A percentile compares a stretch with the other conserved stretches of the same genome.
These are phyloP conservation scores for Azolla pinnata DNA, from an alignment of 75 land plant species.

Conservation along the genomic window DNA sequence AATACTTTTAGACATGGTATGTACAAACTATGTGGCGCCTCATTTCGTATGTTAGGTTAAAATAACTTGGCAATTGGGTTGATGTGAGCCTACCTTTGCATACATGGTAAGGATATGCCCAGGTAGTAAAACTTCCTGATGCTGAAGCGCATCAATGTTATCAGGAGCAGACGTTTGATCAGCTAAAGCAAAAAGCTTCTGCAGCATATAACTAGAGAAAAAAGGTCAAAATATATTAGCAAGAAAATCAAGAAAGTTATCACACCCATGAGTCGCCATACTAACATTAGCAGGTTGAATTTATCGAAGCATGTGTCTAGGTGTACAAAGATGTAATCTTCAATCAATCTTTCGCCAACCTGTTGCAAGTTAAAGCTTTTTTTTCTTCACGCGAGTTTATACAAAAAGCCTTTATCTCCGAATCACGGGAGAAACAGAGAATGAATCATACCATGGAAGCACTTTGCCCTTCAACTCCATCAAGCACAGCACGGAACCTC, in stretches of 20 bases:
- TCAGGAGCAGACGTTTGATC: conserved; percentile 83
- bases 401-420: background rate
- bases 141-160: conserved; percentile 83
- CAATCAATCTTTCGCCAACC: conserved; percentile 73
- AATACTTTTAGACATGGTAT: background rate
- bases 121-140: conserved; percentile 82
- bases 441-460: conserved; percentile 8
- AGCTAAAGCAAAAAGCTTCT: conserved; percentile 89
- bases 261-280: background rate
- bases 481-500: conserved; percentile 15
- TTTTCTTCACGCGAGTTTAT: background rate
- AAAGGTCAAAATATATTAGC: background rate
- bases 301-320: conserved; percentile 62
- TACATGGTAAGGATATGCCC: conserved; percentile 76
- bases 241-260: background rate
- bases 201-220: conserved; percentile 71
- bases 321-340: conserved; percentile 71
- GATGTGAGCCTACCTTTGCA: conserved; percentile 46
- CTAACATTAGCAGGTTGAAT: conserved; percentile 87
- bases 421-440: background rate
- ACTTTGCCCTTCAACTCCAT: conserved; percentile 5
- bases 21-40: background rate
- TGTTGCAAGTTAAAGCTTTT: conserved; percentile 14
- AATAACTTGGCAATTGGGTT: no score
- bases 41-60: no score